Base-by-base conservation (phyloP, 352 stramenopile genomes). In the Globisporangium viniferum region DNA sequence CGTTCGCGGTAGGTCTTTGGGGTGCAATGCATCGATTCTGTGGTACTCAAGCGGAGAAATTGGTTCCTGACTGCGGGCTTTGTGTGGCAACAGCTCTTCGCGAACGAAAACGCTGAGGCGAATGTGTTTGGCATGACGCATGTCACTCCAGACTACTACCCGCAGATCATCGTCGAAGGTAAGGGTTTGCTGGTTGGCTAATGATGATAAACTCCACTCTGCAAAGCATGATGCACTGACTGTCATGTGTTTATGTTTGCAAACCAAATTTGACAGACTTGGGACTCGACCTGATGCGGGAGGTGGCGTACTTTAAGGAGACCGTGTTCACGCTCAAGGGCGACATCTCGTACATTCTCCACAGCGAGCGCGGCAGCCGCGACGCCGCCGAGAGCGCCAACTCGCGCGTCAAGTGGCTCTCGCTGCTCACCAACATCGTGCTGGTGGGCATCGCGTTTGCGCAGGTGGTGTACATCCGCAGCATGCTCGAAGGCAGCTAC, bases 381-480 rank as follows among this genome's bases (percentile, higher is more conserved):
- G 86, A 92, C 70, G 88, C 81, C 54, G 88, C 86, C 4, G 88
- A 95, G 59, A 92, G 82, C 64, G 76, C 83, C 48, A 92, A 93
- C 66, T 78, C 77, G 6, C 88, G 88, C n/a, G 81, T 95, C 53
- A 93, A 93, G 75, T 93, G 85, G 84, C 77, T 90, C 59, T 93
- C 88, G 36, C 69, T 95, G 55, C 74, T 93, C 57, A 93, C 81
- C 0, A 95, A 95, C 69, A 14, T 89, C 48, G 80, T 95, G 62
- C 80, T 95, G 27, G 70, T 95, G 27, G 76, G 79, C 33, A 92
- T 95, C 65, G 88, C 88, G 24, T 77, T 91, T 35, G 81, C 72
- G n/a, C 88, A 95, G 65, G 85, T 95, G 49, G 67, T 95, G 63
- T 93, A 93, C 79, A 92, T 95, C 59, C 88, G 88, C 59, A 83